A percentile compares a stretch with the other conserved stretches of the same genome.
Conservation (phyloP, 2,329 filamentous ascomycete genomes). For the Exserohilum turcica region DNA sequence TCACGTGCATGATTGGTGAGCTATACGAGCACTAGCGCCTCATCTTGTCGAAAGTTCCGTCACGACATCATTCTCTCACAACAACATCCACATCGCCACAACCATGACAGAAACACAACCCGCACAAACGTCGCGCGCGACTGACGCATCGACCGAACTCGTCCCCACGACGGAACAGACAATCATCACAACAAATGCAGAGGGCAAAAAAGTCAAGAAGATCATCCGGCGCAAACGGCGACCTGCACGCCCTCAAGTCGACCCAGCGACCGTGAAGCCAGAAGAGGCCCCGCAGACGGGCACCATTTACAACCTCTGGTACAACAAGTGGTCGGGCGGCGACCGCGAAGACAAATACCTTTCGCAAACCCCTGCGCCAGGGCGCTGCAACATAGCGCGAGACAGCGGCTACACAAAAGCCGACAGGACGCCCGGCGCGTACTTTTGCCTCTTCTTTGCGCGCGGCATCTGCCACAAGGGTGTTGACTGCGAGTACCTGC, state of each 20-base stretch:
- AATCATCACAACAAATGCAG: constrained; percentile 46
- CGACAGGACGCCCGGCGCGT: constrained; percentile 65
- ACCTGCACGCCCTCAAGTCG: constrained; percentile 88
- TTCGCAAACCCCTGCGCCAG: constrained; percentile 78
- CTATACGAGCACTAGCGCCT: constrained; percentile 17
- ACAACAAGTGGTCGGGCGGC: constrained; percentile 97
- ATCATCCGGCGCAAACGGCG: constrained; percentile 89
- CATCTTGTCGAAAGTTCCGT: constrained; percentile 24
- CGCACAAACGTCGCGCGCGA: constrained; percentile 25
- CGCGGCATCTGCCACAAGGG: constrained; percentile 83
- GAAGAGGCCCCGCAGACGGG: constrained; percentile 91
- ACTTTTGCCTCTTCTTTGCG: constrained; percentile 92
- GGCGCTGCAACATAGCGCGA: constrained; percentile 82
- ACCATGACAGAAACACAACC: constrained; percentile 31
- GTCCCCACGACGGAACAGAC: constrained; percentile 35
- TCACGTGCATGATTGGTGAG: constrained; percentile 22
- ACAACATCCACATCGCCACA: constrained; percentile 14
- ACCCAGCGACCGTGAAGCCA: constrained; percentile 78
- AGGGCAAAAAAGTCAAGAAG: constrained; percentile 78
- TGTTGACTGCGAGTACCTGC: constrained; percentile 91
- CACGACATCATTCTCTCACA: constrained; percentile 10
- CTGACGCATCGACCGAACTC: constrained; percentile 31
- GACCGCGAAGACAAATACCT: constrained; percentile 92
- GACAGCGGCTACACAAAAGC: constrained; percentile 61
- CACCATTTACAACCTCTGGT: constrained; percentile 98